These are phyloP conservation scores for Eucalyptus cloeziana DNA, from an alignment of 345 rosid genomes.

Conservation along the genomic window DNA sequence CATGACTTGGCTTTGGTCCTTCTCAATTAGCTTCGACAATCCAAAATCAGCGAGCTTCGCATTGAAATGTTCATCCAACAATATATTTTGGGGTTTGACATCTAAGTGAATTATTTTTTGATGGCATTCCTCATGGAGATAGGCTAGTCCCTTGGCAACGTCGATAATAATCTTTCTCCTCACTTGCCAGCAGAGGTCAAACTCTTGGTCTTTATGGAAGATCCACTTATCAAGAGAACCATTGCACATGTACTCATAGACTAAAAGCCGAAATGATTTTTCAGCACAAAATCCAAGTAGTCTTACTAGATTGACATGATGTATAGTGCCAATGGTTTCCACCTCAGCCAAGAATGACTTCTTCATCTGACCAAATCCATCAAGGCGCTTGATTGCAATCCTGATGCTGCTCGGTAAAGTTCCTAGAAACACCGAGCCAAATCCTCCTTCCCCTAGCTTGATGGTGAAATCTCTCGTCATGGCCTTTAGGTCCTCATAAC, in stretches of 20 bases:
- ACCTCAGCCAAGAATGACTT: fast-evolving
- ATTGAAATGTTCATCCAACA: background rate
- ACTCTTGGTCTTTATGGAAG: background rate
- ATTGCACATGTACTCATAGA: background rate
- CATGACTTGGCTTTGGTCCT: background rate
- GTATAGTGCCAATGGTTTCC: background rate
- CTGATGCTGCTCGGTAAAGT: fast-evolving
- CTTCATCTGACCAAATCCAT: background rate
- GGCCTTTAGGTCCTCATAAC: fast-evolving
- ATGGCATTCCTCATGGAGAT: background rate
- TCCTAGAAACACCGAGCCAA: background rate
- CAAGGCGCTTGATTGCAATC: background rate
- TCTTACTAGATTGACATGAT: background rate
- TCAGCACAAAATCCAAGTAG: background rate
- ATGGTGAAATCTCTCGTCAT: fast-evolving
- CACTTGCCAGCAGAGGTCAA: background rate
- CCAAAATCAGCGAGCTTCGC: background rate
- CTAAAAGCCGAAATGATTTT: background rate
- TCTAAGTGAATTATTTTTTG: background rate
- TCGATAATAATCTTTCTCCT: background rate
- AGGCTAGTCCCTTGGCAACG: background rate
- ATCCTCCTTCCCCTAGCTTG: background rate
- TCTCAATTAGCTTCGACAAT: background rate
- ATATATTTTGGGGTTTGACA: background rate
- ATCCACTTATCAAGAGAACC: background rate